A percentile compares a stretch with the other conserved stretches of the same genome.
Evolutionary conservation across 1,284 basidiomycete genomes (phyloP).

Genomic region (Serendipita sp.): DNA sequence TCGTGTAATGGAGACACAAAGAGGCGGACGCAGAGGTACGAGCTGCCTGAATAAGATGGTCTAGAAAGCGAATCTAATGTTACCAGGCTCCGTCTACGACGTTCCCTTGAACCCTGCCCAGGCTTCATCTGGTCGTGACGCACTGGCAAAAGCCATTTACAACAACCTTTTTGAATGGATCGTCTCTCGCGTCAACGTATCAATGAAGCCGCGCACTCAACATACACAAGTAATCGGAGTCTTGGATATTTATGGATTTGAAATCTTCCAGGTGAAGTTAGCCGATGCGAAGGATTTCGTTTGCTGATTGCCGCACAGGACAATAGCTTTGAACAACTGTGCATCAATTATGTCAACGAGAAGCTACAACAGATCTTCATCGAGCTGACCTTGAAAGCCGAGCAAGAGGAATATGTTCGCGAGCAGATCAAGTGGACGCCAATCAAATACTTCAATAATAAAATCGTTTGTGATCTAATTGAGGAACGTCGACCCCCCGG

Average conservation of each 20-base stretch:
- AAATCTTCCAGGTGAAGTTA: conserved; percentile 74
- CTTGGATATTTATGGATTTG: conserved; percentile 95
- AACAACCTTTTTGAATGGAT: conserved; percentile 99
- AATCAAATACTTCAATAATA: conserved; percentile 95
- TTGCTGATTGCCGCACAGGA: conserved; percentile 35
- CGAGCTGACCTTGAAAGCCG: conserved; percentile 94
- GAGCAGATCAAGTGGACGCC: conserved; percentile 99
- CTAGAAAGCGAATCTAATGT: neutral
- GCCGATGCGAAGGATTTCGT: neutral
- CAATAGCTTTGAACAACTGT: conserved; percentile 98
- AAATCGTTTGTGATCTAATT: conserved; percentile 95
- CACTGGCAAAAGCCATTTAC: conserved; percentile 91
- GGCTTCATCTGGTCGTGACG: conserved; percentile 79
- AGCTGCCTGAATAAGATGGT: conserved; percentile 3
- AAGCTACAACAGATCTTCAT: conserved; percentile 99
- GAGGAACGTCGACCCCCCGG: conserved; percentile 94
- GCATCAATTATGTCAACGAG: conserved; percentile 99
- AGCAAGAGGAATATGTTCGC: conserved; percentile 97
- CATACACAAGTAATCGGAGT: conserved; percentile 89
- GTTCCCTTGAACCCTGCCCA: conserved; percentile 93
- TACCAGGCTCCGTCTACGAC: conserved; percentile 70
- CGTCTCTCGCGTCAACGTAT: conserved; percentile 87
- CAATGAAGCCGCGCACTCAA: conserved; percentile 76
- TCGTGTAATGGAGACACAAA: conserved; percentile 83
- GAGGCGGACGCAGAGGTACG: conserved; percentile 73